Percentiles rank a stretch among this genome's conserved stretches.
phyloP scores from a whole-genome alignment of 495 filamentous ascomycete species.

The Trichocladium uniseriatum region DNA sequence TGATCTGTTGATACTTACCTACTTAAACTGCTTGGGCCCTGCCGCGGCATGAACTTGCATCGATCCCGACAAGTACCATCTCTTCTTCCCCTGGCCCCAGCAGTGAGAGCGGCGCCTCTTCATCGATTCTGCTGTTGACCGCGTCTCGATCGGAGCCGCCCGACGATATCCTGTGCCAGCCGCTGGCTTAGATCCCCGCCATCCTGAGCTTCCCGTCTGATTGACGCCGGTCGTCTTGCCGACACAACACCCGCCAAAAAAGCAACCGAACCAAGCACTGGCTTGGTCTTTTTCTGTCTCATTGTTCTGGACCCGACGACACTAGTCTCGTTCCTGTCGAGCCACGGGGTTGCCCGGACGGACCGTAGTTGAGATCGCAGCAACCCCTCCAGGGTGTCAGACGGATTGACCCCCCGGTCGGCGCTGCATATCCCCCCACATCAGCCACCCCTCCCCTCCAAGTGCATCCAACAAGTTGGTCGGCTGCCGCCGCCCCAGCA shows the following conservation, averaged over 20 bases:
- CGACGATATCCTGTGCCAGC: too few relatives aligned
- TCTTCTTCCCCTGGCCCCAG: too few relatives aligned
- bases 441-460: background rate
- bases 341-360: background rate
- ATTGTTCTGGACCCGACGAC: too few relatives aligned
- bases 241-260: background rate
- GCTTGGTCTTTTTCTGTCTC: background rate
- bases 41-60: too few relatives aligned
- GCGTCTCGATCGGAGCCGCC: too few relatives aligned
- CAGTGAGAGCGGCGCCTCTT: too few relatives aligned
- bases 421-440: background rate
- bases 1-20: too few relatives aligned
- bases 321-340: background rate
- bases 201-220: too few relatives aligned
- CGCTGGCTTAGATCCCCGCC: too few relatives aligned
- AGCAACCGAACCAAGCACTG: background rate
- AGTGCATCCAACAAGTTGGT: background rate
- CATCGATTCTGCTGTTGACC: too few relatives aligned
- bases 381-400: background rate
- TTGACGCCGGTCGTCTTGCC: background rate
- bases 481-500: background rate
- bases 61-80: too few relatives aligned
- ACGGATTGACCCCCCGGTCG: slow-evolving; percentile 1
- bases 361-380: background rate
- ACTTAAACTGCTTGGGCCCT: too few relatives aligned